Base-by-base conservation (phyloP, 2,329 filamentous ascomycete species). In the Bimuria novae-zelandiae region DNA sequence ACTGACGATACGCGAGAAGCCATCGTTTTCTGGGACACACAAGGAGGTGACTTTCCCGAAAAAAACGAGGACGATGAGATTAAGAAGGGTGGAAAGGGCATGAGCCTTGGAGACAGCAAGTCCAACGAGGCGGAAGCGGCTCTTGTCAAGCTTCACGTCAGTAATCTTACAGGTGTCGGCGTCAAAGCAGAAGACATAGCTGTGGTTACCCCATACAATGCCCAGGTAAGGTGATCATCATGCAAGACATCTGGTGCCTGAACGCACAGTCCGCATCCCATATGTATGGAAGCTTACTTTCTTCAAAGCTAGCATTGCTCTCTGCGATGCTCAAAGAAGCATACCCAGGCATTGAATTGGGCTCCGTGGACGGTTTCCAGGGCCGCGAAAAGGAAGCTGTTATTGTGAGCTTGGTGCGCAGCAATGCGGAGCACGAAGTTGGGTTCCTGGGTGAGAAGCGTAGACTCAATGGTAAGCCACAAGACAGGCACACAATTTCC, bases 311-410 rank as follows among this genome's bases (percentile, higher is more conserved):
- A 30, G 88, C 89, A 4, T 76, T 95, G 10, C 79, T 97, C 46
- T 87, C 91, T 11, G 78, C 81, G 32, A 81, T 88, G 60, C 81
- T 99, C 44, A 94, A 93, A 69, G 89, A 94, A 55, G 78, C 80
- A 33, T 96, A 89, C 64, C 89, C 89, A 0, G 91, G 89, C 11
- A 85, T 99, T 45, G 94, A 99, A 73, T 80, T 99, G n/a, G 94
- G 94, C 29, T 96, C 91, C 65, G 90, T 99, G 2, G 94, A 99
- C 73, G 94, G 93, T 2, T 99, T 99, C 71, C 94, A 99, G 74
- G 94, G 94, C 29, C 85, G 94, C 16, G 94, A 99, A 75, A 99
- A 99, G 75, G 94, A 99, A 74, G 94, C 90, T 2, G 88, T 99
- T 14, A 83, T 99, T 33, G 87, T 99, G 46, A 96, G 89, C 73